These are phyloP conservation scores for Somion occarium DNA, from an alignment of 1,284 basidiomycete species.

Conservation along the genomic window DNA sequence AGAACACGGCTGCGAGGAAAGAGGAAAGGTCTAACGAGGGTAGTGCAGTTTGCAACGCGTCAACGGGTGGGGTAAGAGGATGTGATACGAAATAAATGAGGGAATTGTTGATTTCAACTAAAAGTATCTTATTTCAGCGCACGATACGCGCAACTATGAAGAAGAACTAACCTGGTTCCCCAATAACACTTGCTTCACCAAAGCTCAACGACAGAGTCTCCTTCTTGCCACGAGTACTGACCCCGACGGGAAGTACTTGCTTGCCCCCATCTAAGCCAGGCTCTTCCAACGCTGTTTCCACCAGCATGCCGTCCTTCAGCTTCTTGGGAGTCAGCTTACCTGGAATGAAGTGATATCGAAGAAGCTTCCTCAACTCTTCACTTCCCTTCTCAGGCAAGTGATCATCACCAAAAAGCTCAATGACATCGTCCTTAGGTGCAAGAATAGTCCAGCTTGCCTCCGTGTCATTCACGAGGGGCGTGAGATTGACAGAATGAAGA, in stretches of 20 bases:
- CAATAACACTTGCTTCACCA: slow-evolving; percentile 79
- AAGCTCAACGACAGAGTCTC: slow-evolving; percentile 62
- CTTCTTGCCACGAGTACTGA: slow-evolving; percentile 44
- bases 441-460: slow-evolving; percentile 76
- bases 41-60: slow-evolving; percentile 79
- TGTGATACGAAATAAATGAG: slow-evolving; percentile 89
- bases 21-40: slow-evolving; percentile 82
- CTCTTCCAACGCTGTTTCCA: slow-evolving; percentile 77
- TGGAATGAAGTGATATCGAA: slow-evolving; percentile 87
- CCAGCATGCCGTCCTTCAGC: slow-evolving; percentile 67
- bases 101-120: slow-evolving; percentile 73
- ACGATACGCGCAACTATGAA: slow-evolving; percentile 2
- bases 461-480: slow-evolving; percentile 74
- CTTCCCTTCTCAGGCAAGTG: slow-evolving; percentile 62
- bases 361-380: slow-evolving; percentile 57
- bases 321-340: slow-evolving; percentile 70
- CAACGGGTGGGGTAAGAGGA: slow-evolving; percentile 77
- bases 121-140: slow-evolving; percentile 6
- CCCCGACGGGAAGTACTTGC: slow-evolving; percentile 75
- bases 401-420: slow-evolving; percentile 50
- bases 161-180: slow-evolving; percentile 61
- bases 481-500: slow-evolving; percentile 78
- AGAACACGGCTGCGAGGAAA: slow-evolving; percentile 87
- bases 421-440: slow-evolving; percentile 85
- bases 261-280: slow-evolving; percentile 58